Percentiles rank a stretch among this genome's conserved stretches.
Conservation (phyloP, 106 monocot species). For the Platanthera guangdongensis region DNA sequence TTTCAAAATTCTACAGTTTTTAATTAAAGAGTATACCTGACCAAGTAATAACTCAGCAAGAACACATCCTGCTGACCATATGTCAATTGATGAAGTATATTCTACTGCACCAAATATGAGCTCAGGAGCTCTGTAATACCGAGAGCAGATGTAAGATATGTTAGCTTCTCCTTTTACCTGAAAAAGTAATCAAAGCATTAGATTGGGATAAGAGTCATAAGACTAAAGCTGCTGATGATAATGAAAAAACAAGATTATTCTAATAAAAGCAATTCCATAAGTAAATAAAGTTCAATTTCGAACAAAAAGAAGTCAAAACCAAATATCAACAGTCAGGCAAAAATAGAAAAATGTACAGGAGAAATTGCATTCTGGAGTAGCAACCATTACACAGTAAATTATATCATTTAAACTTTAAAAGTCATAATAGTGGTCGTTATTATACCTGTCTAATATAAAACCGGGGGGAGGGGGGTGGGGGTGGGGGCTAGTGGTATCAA, state of each 20-base stretch:
- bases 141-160: slow-evolving; percentile 95
- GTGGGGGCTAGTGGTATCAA: no score
- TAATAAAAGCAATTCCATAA: neutral
- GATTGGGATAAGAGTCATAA: slow-evolving; percentile 4
- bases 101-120: slow-evolving; percentile 95
- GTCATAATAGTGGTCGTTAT: no score
- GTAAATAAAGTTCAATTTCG: neutral
- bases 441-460: no score
- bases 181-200: slow-evolving; percentile 2
- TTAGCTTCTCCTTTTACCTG: slow-evolving; percentile 94
- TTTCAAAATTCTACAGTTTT: neutral
- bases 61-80: slow-evolving; percentile 97
- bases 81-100: slow-evolving; percentile 88
- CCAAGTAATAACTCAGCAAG: slow-evolving; percentile 97
- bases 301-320: neutral
- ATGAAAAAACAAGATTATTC: neutral
- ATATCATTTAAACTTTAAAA: no score
- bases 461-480: no score
- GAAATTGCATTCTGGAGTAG: neutral
- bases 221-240: neutral
- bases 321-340: neutral
- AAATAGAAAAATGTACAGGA: neutral
- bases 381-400: neutral
- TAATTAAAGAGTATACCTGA: slow-evolving; percentile 32
- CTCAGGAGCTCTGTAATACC: slow-evolving; percentile 94